Base-by-base conservation (phyloP, 2,329 filamentous ascomycete species). In the Pyricularia sp. region DNA sequence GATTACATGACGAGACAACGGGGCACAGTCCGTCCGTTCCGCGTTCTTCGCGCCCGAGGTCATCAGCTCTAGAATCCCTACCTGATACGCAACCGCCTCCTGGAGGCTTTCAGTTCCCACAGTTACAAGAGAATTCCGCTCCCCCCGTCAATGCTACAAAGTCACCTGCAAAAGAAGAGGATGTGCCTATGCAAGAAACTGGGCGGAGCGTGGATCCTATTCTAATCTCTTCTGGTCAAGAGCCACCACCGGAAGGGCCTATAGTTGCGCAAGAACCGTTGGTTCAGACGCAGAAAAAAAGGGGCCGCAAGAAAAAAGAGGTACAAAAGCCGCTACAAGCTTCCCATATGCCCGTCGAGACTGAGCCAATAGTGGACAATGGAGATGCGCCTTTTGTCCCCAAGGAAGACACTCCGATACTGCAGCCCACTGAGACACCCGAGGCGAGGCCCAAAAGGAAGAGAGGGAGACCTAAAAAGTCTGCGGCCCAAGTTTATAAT, bases 381-480 rank as follows among this genome's bases (percentile, higher is more conserved):
- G 33, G 12, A 7, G 33, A 66, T 66, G 20, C 33, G 11, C 31
- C 65, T 1, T 25, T 36, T 23, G 25, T 58, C 5, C 31, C 11
- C 9, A 50, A 61, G 6, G 58, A 17, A 4, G 23, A 28, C 3
- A 28, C 25, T 17, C 25, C 12, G 14, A 64, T 23, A 30, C 14
- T 30, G 26, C 26, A 64, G 26, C 3, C 28, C 4, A 20, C 26
- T n/a, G 20, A n/a, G 25, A 28, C 17, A 20, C 12, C 28, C 14
- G 14, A 64, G 20, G 36, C n/a, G n/a, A 33, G 26, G n/a, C 66
- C 66, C 30, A 68, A 68, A 59, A 64, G 63, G 66, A 68, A 42
- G 70, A 76, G 82, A 66, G 82, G 82, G 4, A 77, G 82, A 25
- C 81, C 81, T 20, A 79, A 76, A 69, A 83, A 83, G 69, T 71